Percentiles rank a stretch among this genome's conserved stretches.
Conservation (phyloP, 495 filamentous ascomycete species). For the Podospora comata region DNA sequence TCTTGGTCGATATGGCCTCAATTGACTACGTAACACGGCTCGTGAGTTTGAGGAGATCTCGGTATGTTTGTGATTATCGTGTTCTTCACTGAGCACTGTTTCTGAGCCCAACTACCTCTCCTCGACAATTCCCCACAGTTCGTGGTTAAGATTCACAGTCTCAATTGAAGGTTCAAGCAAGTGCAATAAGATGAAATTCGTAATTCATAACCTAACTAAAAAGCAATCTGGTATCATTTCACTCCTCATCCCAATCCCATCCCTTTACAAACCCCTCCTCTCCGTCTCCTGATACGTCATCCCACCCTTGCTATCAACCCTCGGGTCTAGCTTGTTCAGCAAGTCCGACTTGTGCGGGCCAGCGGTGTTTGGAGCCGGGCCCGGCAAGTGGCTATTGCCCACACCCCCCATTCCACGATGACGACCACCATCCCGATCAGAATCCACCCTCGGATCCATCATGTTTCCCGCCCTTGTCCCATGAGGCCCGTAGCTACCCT, state of each 20-base stretch:
- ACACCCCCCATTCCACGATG: slow-evolving; percentile 1
- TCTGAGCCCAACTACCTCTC: too few species aligned
- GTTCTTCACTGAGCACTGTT: too few species aligned
- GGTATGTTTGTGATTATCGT: background rate
- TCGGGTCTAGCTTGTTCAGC: slow-evolving; percentile 52
- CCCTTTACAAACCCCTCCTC: background rate
- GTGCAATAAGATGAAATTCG: too few species aligned
- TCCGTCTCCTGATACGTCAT: slow-evolving; percentile 6
- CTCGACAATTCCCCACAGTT: too few species aligned
- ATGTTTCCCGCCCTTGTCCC: background rate
- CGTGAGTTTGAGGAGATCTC: background rate
- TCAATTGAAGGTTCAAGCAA: too few species aligned
- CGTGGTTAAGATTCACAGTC: too few species aligned
- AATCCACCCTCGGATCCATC: background rate
- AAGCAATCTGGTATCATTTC: too few species aligned
- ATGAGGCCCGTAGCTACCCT: background rate
- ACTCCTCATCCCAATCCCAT: too few species aligned
- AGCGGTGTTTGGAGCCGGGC: slow-evolving; percentile 39
- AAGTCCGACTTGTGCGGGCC: slow-evolving; percentile 51
- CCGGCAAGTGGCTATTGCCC: slow-evolving; percentile 16
- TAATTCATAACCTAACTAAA: too few species aligned
- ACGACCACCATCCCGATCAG: background rate
- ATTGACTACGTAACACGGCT: background rate
- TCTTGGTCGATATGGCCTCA: background rate
- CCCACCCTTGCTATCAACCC: slow-evolving; percentile 40